Evolutionary conservation across 768 basidiomycete species (phyloP).

Genomic region (Hericium coralloides): DNA sequence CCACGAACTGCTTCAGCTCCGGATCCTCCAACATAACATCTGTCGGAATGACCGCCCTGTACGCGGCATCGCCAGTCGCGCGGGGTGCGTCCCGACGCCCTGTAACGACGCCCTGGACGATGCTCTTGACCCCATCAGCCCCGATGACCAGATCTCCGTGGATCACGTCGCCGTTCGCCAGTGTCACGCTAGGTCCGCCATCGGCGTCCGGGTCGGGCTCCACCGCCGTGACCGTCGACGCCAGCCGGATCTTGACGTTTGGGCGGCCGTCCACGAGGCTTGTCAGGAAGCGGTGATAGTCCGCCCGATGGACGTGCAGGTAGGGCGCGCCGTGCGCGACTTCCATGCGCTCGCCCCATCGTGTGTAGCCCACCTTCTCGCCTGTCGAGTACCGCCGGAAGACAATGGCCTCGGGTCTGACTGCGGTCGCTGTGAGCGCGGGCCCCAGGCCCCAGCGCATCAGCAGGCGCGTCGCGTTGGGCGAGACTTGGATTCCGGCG

Average conservation of each 20-base stretch:
- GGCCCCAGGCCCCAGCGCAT: constrained; percentile 29
- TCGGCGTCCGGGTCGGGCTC: constrained; percentile 20
- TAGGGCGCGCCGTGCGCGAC: constrained; percentile 29
- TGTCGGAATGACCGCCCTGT: constrained; percentile 44
- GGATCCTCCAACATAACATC: constrained; percentile 38
- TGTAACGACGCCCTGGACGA: constrained; percentile 40
- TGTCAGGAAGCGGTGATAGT: constrained; percentile 31
- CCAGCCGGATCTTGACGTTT: constrained; percentile 24
- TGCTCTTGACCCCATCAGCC: constrained; percentile 39
- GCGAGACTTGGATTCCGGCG: constrained; percentile 34
- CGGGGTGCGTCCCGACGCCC: constrained; percentile 31
- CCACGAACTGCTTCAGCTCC: constrained; percentile 40
- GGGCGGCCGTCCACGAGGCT: constrained; percentile 23
- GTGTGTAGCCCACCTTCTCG: constrained; percentile 28
- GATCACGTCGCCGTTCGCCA: constrained; percentile 27
- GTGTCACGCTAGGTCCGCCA: constrained; percentile 24
- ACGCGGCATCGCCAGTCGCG: constrained; percentile 57
- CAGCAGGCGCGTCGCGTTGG: constrained; percentile 30
- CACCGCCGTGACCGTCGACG: constrained; percentile 22
- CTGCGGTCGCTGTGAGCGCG: constrained; percentile 22
- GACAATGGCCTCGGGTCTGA: constrained; percentile 29
- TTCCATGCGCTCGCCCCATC: constrained; percentile 24
- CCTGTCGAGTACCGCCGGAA: constrained; percentile 29
- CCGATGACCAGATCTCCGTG: constrained; percentile 29
- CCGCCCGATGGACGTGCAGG: constrained; percentile 35